Conservation (phyloP, 495 filamentous ascomycete species). For the Copromyces sp. region DNA sequence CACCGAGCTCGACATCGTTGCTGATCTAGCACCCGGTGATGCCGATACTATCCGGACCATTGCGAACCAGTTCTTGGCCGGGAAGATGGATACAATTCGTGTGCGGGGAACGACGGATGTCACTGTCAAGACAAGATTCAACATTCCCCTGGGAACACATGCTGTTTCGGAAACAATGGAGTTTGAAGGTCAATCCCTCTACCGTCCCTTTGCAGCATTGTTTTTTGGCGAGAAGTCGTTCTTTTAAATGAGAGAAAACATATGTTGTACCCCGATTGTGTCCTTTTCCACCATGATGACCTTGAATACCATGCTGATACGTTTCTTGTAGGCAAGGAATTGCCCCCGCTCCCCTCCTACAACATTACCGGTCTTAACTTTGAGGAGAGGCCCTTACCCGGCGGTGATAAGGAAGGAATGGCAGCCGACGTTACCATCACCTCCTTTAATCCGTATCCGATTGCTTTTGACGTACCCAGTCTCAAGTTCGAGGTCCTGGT, state of each 20-base stretch:
- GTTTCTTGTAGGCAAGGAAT: slow-evolving; percentile 40
- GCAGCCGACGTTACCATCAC: slow-evolving; percentile 62
- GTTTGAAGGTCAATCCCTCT: slow-evolving; percentile 71
- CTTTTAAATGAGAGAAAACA: slow-evolving; percentile 16
- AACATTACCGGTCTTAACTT: slow-evolving; percentile 69
- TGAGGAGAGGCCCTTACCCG: slow-evolving; percentile 47
- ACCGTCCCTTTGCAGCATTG: slow-evolving; percentile 41
- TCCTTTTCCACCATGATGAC: neutral
- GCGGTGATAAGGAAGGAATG: slow-evolving; percentile 49
- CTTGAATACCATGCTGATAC: slow-evolving; percentile 19
- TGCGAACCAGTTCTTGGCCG: slow-evolving; percentile 79
- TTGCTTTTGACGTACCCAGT: slow-evolving; percentile 62
- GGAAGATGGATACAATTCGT: slow-evolving; percentile 54
- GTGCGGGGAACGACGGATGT: slow-evolving; percentile 62
- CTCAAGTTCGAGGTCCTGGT: slow-evolving; percentile 79
- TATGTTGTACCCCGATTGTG: neutral
- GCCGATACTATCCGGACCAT: slow-evolving; percentile 69
- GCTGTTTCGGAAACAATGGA: slow-evolving; percentile 55
- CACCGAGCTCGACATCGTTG: slow-evolving; percentile 67
- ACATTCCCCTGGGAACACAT: slow-evolving; percentile 61
- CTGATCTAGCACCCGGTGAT: slow-evolving; percentile 63
- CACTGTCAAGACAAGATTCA: slow-evolving; percentile 61
- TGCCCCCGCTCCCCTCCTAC: slow-evolving; percentile 69
- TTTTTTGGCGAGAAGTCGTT: slow-evolving; percentile 41
- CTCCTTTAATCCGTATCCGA: slow-evolving; percentile 61